A percentile compares a stretch with the other conserved stretches of the same genome.
Evolutionary conservation across 1,284 basidiomycete genomes (phyloP).

Genomic region (Lentinus polychrous): DNA sequence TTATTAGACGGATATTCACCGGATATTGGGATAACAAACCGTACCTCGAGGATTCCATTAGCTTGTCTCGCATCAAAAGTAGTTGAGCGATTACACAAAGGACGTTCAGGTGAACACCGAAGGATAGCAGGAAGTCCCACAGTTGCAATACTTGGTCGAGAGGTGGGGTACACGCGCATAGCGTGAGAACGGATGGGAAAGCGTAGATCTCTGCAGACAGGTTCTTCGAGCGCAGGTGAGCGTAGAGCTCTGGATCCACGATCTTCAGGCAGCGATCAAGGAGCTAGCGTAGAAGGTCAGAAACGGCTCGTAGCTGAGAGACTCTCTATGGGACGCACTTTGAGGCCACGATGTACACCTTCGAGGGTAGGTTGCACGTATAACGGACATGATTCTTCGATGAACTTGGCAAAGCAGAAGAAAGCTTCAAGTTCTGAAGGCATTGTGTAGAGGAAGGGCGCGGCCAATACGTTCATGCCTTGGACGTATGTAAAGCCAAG

Average conservation of each 20-base stretch:
- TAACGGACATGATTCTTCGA: slow-evolving; percentile 87
- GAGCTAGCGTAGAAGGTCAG: slow-evolving; percentile 45
- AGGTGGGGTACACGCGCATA: slow-evolving; percentile 95
- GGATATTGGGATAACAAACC: slow-evolving; percentile 22
- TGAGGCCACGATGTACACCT: slow-evolving; percentile 90
- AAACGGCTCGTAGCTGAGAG: neutral
- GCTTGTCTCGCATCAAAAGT: slow-evolving; percentile 81
- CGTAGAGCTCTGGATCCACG: slow-evolving; percentile 82
- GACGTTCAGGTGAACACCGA: slow-evolving; percentile 93
- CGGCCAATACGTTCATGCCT: slow-evolving; percentile 98
- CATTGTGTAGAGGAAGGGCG: slow-evolving; percentile 95
- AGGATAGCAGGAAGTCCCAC: slow-evolving; percentile 97
- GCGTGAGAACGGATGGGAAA: slow-evolving; percentile 91
- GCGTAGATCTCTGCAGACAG: slow-evolving; percentile 98
- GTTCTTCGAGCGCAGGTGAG: slow-evolving; percentile 81
- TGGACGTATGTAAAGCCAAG: slow-evolving; percentile 92
- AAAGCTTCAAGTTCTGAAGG: slow-evolving; percentile 96
- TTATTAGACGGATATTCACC: too few relatives aligned
- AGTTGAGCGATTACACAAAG: slow-evolving; percentile 95
- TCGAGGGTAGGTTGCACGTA: slow-evolving; percentile 95
- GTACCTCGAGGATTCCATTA: slow-evolving; percentile 81
- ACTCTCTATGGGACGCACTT: slow-evolving; percentile 49
- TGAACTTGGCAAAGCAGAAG: slow-evolving; percentile 91
- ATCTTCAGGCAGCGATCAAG: slow-evolving; percentile 88
- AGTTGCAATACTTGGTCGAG: slow-evolving; percentile 89